phyloP scores from a whole-genome alignment of 108 stramenopile genomes.

The Skeletonema potamos region DNA sequence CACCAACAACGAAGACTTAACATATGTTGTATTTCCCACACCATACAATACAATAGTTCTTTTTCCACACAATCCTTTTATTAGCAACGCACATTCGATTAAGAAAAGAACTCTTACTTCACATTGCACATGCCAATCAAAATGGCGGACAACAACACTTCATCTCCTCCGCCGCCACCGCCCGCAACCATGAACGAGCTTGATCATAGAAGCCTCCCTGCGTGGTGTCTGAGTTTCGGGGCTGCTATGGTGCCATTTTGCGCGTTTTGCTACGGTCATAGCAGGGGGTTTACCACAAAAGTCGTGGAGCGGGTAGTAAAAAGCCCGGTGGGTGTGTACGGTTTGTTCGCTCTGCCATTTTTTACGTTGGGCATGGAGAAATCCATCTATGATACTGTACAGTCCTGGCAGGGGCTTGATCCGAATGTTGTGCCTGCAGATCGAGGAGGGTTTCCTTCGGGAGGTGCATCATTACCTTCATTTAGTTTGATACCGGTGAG shows the following conservation, averaged over 20 bases:
- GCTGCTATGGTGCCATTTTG: conserved; percentile 86
- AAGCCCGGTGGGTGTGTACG: conserved; percentile 82
- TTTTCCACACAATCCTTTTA: too few species aligned
- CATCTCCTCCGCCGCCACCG: neutral
- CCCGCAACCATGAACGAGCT: conserved; percentile 32
- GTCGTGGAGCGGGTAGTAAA: conserved; percentile 68
- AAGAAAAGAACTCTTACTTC: too few species aligned
- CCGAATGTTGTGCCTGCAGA: conserved; percentile 72
- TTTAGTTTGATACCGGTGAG: conserved; percentile 79
- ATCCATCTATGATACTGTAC: conserved; percentile 83
- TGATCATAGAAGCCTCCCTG: conserved; percentile 27
- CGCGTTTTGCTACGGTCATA: conserved; percentile 80
- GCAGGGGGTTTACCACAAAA: conserved; percentile 58
- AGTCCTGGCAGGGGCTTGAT: conserved; percentile 81
- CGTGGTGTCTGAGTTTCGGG: conserved; percentile 66
- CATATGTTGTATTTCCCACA: too few species aligned
- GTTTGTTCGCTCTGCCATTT: conserved; percentile 79
- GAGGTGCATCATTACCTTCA: conserved; percentile 78
- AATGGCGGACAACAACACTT: conserved; percentile 2
- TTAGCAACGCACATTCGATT: too few species aligned
- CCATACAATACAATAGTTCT: too few species aligned
- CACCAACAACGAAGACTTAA: too few species aligned
- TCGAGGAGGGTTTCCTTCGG: conserved; percentile 82
- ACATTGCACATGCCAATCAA: neutral
- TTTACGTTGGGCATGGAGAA: conserved; percentile 84